Conservation (phyloP, 169 alveolate species). For the Plasmodium knowlesi region DNA sequence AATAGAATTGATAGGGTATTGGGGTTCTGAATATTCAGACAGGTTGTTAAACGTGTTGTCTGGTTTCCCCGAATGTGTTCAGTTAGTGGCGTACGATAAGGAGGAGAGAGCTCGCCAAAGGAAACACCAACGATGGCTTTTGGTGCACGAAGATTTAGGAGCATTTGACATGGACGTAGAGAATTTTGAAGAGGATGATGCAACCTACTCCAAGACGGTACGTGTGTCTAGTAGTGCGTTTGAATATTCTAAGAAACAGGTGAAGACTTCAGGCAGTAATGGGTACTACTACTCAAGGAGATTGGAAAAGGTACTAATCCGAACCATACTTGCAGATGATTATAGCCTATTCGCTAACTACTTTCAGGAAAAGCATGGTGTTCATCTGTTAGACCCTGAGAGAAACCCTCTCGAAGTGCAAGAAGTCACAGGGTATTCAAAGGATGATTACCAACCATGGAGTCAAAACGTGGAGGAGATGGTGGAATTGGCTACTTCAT, state of each 20-base stretch:
- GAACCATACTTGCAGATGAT: conserved; percentile 79
- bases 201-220: conserved; percentile 77
- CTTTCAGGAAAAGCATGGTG: conserved; percentile 81
- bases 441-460: conserved; percentile 84
- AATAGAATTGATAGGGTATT: conserved; percentile 81
- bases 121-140: conserved; percentile 77
- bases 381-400: conserved; percentile 79
- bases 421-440: conserved; percentile 76
- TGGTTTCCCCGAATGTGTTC: conserved; percentile 74
- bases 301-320: conserved; percentile 80
- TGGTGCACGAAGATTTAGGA: conserved; percentile 79
- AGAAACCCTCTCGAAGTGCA: background rate
- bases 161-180: conserved; percentile 67
- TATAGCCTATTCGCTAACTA: conserved; percentile 51
- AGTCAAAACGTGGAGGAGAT: conserved; percentile 84
- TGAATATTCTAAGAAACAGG: conserved; percentile 76
- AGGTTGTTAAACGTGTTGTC: conserved; percentile 76
- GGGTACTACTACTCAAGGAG: conserved; percentile 84
- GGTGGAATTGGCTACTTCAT: conserved; percentile 83
- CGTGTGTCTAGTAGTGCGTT: conserved; percentile 81
- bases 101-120: conserved; percentile 71
- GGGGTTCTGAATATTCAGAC: conserved; percentile 86
- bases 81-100: conserved; percentile 16
- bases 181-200: conserved; percentile 18
- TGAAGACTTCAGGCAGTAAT: conserved; percentile 72